Conservation (phyloP, 2,329 filamentous ascomycete species). For the Stemphylium lycopersici region DNA sequence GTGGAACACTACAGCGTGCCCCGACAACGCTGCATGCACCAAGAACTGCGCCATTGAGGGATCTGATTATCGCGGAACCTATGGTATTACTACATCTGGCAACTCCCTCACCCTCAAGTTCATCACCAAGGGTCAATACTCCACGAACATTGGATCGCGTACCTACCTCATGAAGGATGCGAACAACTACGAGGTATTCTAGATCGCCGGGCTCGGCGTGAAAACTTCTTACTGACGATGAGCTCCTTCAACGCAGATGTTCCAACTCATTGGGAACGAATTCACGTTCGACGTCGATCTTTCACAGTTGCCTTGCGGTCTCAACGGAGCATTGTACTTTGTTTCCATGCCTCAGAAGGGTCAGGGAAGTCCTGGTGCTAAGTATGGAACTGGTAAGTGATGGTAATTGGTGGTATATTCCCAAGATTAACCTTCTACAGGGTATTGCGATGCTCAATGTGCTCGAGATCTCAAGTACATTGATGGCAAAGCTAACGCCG, state of each 20-base stretch:
- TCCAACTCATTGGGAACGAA: conserved; percentile 42
- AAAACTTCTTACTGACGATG: not conserved
- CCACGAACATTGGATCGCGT: conserved; percentile 46
- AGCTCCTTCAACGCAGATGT: conserved; percentile 25
- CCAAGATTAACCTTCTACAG: no score
- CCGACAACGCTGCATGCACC: conserved; percentile 39
- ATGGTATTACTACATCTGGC: conserved; percentile 59
- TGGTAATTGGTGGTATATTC: no score
- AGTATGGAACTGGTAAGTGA: no score
- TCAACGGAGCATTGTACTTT: no score
- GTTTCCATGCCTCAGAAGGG: no score
- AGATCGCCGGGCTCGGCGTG: no score
- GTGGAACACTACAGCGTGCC: conserved; percentile 49
- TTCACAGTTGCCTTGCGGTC: no score
- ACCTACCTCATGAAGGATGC: conserved; percentile 45
- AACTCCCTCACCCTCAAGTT: conserved; percentile 62
- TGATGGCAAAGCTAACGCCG: conserved; percentile 51
- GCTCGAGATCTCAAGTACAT: no score
- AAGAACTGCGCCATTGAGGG: conserved; percentile 49
- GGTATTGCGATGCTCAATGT: no score
- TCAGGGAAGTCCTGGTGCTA: no score
- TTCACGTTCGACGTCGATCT: conserved; percentile 31
- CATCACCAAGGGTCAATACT: conserved; percentile 58
- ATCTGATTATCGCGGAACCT: conserved; percentile 50
- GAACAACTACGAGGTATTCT: conserved; percentile 28